Percentiles rank a stretch among this genome's conserved stretches.
Conservation (phyloP, 1,139 yeast species). For the Pichia sp. region DNA sequence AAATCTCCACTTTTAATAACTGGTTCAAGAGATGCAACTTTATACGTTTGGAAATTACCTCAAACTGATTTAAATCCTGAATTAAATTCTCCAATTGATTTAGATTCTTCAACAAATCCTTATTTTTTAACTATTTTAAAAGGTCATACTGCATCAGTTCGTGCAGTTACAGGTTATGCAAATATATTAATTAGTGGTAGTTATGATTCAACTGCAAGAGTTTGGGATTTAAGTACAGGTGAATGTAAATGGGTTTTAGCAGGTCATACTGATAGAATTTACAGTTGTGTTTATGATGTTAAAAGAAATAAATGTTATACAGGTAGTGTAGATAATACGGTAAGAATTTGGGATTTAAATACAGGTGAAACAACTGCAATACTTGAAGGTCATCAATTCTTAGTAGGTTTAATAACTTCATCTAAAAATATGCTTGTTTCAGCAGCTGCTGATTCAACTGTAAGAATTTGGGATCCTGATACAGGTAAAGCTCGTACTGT, state of each 20-base stretch:
- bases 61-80: conserved; percentile 40
- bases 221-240: conserved; percentile 81
- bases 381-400: conserved; percentile 78
- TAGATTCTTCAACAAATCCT: conserved; percentile 47
- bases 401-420: conserved; percentile 81
- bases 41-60: conserved; percentile 87
- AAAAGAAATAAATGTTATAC: conserved; percentile 76
- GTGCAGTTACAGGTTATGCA: conserved; percentile 84
- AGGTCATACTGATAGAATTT: conserved; percentile 85
- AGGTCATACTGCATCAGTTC: conserved; percentile 84
- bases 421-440: conserved; percentile 79
- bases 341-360: conserved; percentile 83
- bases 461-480: conserved; percentile 88
- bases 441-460: conserved; percentile 92
- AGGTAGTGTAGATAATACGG: conserved; percentile 87
- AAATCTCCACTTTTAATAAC: conserved; percentile 64
- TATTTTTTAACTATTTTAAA: conserved; percentile 66
- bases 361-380: conserved; percentile 63
- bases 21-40: conserved; percentile 86
- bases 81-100: conserved; percentile 31
- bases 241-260: conserved; percentile 65
- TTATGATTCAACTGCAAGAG: conserved; percentile 84
- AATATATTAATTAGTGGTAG: conserved; percentile 84
- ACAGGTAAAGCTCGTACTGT: conserved; percentile 64
- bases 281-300: conserved; percentile 77